These are phyloP conservation scores for Malus sylvestris DNA, from an alignment of 306 rosid species.

Conservation along the genomic window DNA sequence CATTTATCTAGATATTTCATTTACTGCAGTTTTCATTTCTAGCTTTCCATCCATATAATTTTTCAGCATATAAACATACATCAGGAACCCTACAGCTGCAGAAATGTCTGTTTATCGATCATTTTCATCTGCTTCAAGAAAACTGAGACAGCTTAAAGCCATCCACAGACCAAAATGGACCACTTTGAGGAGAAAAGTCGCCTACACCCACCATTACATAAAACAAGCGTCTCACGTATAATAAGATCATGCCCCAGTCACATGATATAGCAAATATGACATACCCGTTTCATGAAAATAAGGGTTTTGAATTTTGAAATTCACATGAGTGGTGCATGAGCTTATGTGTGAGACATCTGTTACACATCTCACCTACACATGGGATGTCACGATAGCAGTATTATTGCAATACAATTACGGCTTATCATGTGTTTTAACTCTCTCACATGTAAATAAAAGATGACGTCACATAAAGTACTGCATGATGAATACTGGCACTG, in stretches of 20 bases:
- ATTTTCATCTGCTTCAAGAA: background rate
- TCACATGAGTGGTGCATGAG: too few species aligned
- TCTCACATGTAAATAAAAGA: background rate
- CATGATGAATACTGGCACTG: background rate
- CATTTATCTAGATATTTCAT: too few species aligned
- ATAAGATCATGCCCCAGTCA: too few species aligned
- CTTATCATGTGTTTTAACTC: background rate
- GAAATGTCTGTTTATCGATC: background rate
- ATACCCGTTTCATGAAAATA: too few species aligned
- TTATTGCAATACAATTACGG: background rate
- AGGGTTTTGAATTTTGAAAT: too few species aligned
- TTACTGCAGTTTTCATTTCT: too few species aligned
- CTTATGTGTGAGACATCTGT: background rate
- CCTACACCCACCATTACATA: too few species aligned
- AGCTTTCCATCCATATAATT: too few species aligned
- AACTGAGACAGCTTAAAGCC: background rate
- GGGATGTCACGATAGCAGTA: background rate
- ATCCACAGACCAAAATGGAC: background rate
- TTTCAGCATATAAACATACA: background rate
- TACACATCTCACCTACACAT: background rate
- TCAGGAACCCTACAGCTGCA: background rate
- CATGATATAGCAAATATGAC: too few species aligned
- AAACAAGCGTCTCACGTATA: too few species aligned
- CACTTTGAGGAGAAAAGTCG: background rate
- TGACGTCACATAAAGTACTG: too few species aligned